These are phyloP conservation scores for Chloranthus sessilifolius DNA, from an alignment of 164 flowering plant genomes.

Conservation along the genomic window DNA sequence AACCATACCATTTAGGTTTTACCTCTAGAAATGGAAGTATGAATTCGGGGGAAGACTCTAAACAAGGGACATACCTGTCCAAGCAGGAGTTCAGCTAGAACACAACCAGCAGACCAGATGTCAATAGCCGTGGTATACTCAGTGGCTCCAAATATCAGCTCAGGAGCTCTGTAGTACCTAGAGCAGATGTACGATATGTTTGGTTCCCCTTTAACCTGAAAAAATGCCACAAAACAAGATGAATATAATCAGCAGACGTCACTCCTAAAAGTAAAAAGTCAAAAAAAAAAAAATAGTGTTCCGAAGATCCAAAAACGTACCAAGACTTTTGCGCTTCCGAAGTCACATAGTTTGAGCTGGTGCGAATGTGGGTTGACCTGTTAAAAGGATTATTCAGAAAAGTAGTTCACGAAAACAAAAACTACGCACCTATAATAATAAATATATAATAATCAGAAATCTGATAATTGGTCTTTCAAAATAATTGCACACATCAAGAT, in stretches of 20 bases:
- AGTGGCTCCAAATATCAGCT: conserved; percentile 69
- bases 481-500: too few relatives aligned
- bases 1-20: not conserved
- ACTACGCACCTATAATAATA: too few relatives aligned
- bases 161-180: conserved; percentile 67
- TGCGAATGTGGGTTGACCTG: conserved; percentile 71
- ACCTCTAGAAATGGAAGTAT: not conserved
- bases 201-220: conserved; percentile 70
- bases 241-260: not conserved
- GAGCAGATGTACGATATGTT: conserved; percentile 68
- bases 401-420: too few relatives aligned
- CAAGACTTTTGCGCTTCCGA: conserved; percentile 76
- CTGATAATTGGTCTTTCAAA: too few relatives aligned
- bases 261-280: not conserved
- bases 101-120: conserved; percentile 72
- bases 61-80: conserved; percentile 40
- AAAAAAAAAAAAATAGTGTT: not conserved
- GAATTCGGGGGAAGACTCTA: not conserved
- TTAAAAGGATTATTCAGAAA: too few relatives aligned
- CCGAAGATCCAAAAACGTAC: conserved; percentile 22
- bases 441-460: too few relatives aligned
- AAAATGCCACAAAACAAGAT: not conserved
- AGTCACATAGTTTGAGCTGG: conserved; percentile 42
- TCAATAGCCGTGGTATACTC: conserved; percentile 69
- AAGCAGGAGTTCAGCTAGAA: conserved; percentile 57